Evolutionary conservation across 2,329 filamentous ascomycete species (phyloP).

Genomic region (Pseudogymnoascus sp.): DNA sequence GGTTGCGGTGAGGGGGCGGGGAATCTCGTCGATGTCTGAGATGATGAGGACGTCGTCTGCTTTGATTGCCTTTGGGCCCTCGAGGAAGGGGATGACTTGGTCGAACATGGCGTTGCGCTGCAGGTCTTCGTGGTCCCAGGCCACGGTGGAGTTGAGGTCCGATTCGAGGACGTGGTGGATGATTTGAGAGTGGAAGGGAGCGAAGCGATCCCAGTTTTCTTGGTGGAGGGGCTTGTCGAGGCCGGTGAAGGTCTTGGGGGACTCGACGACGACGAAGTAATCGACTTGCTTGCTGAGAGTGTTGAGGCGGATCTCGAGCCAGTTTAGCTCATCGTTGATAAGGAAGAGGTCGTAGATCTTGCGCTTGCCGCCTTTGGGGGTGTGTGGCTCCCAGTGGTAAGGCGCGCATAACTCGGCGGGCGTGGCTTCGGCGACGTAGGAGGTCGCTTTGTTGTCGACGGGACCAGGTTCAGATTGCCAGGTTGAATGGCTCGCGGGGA

Average conservation of each 20-base stretch:
- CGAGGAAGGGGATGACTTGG: slow-evolving; percentile 42
- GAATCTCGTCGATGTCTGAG: slow-evolving; percentile 53
- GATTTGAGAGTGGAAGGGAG: slow-evolving; percentile 34
- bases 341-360: slow-evolving; percentile 56
- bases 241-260: slow-evolving; percentile 33
- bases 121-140: slow-evolving; percentile 34
- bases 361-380: slow-evolving; percentile 19
- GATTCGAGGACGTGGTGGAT: slow-evolving; percentile 34
- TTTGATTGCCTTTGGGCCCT: slow-evolving; percentile 35
- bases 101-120: slow-evolving; percentile 35
- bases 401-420: neutral
- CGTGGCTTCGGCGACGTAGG: neutral
- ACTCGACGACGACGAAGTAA: slow-evolving; percentile 40
- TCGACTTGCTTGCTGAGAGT: slow-evolving; percentile 27
- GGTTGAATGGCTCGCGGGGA: neutral
- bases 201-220: slow-evolving; percentile 32
- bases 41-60: slow-evolving; percentile 51
- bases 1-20: slow-evolving; percentile 43
- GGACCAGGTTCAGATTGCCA: neutral
- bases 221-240: slow-evolving; percentile 32
- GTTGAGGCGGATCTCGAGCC: slow-evolving; percentile 52
- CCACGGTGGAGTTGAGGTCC: slow-evolving; percentile 19
- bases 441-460: neutral
- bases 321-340: slow-evolving; percentile 56
- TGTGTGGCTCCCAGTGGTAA: neutral